A percentile compares a stretch with the other conserved stretches of the same genome.
These are phyloP conservation scores for Aspergillus sclerotiicarbonarius DNA, from an alignment of 495 filamentous ascomycete species.

Conservation along the genomic window DNA sequence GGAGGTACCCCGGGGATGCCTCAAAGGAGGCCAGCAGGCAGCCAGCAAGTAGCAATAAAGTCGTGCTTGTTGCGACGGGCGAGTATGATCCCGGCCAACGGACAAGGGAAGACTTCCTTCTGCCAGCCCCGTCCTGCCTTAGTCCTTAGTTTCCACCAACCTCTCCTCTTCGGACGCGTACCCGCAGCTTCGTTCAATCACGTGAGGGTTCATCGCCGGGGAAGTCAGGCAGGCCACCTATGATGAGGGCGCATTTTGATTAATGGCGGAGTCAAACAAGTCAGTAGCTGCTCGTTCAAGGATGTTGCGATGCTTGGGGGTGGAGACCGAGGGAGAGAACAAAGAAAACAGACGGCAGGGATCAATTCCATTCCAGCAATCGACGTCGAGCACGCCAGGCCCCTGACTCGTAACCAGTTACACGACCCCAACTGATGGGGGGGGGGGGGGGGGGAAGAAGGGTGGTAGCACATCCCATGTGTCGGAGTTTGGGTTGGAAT, in stretches of 20 bases:
- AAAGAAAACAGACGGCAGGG: constrained; percentile 11
- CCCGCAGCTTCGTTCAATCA: constrained; percentile 23
- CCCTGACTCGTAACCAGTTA: constrained; percentile 12
- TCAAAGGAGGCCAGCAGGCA: not conserved
- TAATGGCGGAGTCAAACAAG: not conserved
- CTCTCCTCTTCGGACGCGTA: constrained; percentile 13
- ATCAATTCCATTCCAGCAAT: constrained; percentile 1
- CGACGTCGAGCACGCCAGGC: constrained; percentile 1
- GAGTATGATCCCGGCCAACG: not conserved
- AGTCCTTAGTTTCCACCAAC: constrained; percentile 10
- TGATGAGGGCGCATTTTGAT: not conserved
- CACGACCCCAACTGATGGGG: not conserved
- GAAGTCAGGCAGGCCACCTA: not conserved
- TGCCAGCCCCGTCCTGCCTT: not conserved
- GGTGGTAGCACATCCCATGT: too few species aligned
- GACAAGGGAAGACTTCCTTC: not conserved
- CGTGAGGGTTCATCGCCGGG: constrained; percentile 14
- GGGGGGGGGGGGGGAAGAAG: too few species aligned
- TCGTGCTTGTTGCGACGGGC: not conserved
- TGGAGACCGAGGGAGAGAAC: constrained; percentile 6
- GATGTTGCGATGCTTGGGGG: not conserved
- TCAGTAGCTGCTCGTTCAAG: not conserved
- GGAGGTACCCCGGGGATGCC: not conserved
- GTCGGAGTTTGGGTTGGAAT: too few species aligned
- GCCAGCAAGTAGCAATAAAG: too few species aligned